Conservation (phyloP, 2,329 filamentous ascomycete species). For the Fusarium stilboides region DNA sequence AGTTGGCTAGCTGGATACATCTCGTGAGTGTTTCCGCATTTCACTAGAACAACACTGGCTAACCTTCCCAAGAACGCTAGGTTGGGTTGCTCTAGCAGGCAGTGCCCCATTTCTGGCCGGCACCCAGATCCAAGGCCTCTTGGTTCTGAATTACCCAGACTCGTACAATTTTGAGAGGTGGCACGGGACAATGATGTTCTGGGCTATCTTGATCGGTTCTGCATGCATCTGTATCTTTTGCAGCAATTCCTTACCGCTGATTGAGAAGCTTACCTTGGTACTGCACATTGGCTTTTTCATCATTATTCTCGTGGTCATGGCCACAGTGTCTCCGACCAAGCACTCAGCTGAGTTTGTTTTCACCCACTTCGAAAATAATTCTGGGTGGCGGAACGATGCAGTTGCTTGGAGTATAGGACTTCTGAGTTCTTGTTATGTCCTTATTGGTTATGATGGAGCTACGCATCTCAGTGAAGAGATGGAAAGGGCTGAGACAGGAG, state of each 20-base stretch:
- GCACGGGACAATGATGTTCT: constrained; percentile 10
- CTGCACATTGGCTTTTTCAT: constrained; percentile 20
- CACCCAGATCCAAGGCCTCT: constrained; percentile 18
- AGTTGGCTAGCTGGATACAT: background rate
- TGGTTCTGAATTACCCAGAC: constrained; percentile 14
- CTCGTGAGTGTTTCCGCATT: too few species aligned
- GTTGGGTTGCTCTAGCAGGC: constrained; percentile 18
- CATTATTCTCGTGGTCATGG: constrained; percentile 8
- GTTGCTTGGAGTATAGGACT: constrained; percentile 13
- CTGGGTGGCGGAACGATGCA: constrained; percentile 5
- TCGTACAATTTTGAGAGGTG: constrained; percentile 14
- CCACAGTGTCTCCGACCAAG: background rate
- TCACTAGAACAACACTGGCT: constrained; percentile 1
- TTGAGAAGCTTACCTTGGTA: constrained; percentile 19
- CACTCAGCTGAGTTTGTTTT: constrained; percentile 17
- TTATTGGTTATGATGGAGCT: constrained; percentile 10
- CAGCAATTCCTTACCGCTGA: constrained; percentile 11
- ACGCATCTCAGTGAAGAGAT: constrained; percentile 19
- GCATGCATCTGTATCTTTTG: constrained; percentile 2
- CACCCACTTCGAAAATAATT: constrained; percentile 15
- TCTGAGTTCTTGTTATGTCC: constrained; percentile 9
- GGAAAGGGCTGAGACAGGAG: constrained; percentile 1
- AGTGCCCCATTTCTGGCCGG: constrained; percentile 19
- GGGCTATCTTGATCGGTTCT: background rate
- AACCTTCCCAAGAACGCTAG: constrained; percentile 2